phyloP scores from a whole-genome alignment of 768 basidiomycete species.

The Boletus barrowsii region DNA sequence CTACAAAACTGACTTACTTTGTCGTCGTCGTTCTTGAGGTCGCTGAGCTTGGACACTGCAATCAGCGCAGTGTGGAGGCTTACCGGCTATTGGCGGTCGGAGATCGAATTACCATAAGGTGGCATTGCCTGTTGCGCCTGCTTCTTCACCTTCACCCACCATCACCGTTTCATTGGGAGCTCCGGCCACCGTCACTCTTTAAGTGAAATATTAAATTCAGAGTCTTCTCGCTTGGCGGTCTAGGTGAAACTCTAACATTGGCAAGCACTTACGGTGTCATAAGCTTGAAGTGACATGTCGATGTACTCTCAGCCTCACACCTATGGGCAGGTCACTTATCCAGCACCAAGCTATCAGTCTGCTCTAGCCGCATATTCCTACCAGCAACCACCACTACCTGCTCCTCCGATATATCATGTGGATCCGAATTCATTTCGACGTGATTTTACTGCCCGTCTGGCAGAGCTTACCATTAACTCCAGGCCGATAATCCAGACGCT shows the following conservation, averaged over 20 bases:
- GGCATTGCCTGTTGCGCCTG: conserved; percentile 23
- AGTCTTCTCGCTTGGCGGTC: conserved; percentile 28
- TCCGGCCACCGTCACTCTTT: conserved; percentile 40
- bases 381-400: conserved; percentile 43
- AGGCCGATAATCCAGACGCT: conserved; percentile 90
- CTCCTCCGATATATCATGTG: conserved; percentile 44
- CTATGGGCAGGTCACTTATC: conserved; percentile 58
- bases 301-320: conserved; percentile 58
- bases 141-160: conserved; percentile 47
- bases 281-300: conserved; percentile 51
- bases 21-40: conserved; percentile 26
- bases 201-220: conserved; percentile 49
- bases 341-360: conserved; percentile 45
- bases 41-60: conserved; percentile 14
- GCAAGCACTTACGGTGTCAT: conserved; percentile 30
- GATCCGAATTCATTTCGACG: conserved; percentile 74
- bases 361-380: conserved; percentile 44
- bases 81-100: conserved; percentile 33
- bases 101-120: conserved; percentile 31
- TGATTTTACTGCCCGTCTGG: conserved; percentile 71
- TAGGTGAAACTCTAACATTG: conserved; percentile 34
- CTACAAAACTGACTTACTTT: conserved; percentile 25
- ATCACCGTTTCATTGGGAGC: conserved; percentile 40
- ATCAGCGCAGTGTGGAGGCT: conserved; percentile 1
- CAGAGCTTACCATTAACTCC: conserved; percentile 89